These are phyloP conservation scores for Tylopilus rubrobrunneus DNA, from an alignment of 768 basidiomycete species.

Conservation along the genomic window DNA sequence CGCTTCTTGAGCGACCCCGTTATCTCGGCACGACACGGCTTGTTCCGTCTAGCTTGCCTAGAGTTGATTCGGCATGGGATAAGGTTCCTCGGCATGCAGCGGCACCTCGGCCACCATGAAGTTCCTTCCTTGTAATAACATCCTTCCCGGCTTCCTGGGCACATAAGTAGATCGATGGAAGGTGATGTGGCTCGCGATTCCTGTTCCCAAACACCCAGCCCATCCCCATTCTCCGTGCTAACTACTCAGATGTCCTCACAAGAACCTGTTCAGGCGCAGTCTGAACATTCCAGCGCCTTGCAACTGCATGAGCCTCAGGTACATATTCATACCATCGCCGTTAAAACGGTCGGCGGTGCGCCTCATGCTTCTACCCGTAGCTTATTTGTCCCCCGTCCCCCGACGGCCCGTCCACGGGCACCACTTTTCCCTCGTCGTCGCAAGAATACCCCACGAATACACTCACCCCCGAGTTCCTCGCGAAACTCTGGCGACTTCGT, in stretches of 20 bases:
- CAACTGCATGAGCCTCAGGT: neutral
- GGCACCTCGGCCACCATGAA: neutral
- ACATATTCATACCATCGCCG: neutral
- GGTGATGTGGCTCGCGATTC: neutral
- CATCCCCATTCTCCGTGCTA: neutral
- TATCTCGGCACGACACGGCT: conserved; percentile 3
- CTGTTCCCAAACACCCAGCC: neutral
- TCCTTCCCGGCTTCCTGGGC: conserved; percentile 2
- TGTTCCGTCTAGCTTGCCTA: neutral
- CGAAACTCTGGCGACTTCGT: conserved; percentile 14
- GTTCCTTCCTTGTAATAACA: conserved; percentile 5
- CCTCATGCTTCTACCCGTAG: neutral
- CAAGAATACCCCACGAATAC: neutral
- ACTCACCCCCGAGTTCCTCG: conserved; percentile 10
- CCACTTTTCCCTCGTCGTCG: neutral
- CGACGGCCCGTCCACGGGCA: neutral
- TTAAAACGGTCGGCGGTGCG: neutral
- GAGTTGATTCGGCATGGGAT: conserved; percentile 1
- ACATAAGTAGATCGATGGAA: conserved; percentile 11
- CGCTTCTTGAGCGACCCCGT: neutral
- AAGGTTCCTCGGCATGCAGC: conserved; percentile 10
- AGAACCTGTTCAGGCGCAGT: neutral
- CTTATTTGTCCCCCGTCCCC: neutral
- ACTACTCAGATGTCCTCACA: conserved; percentile 2
- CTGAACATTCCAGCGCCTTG: neutral